Percentiles rank a stretch among this genome's conserved stretches.
These are phyloP conservation scores for Physcomitrellopsis africana DNA, from an alignment of 225 moss, liverwort and hornwort genomes.

Conservation along the genomic window DNA sequence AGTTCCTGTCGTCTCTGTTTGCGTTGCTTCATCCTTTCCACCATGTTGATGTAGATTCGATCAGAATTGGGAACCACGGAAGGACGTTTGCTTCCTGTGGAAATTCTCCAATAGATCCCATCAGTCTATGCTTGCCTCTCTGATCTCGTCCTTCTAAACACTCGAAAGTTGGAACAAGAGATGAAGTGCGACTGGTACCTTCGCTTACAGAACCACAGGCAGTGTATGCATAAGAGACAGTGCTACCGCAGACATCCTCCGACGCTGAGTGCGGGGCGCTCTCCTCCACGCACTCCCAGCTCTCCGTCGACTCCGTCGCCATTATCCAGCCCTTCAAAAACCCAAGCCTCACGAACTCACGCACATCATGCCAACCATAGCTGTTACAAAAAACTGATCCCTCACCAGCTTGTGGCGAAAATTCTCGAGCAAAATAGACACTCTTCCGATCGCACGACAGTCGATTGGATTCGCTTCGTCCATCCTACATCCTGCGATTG, in stretches of 20 bases:
- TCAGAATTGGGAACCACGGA: not conserved
- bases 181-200: conserved; percentile 25
- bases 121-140: not conserved
- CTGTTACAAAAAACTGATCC: too few species aligned
- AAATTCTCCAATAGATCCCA: not conserved
- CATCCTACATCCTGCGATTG: too few species aligned
- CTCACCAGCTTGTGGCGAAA: too few species aligned
- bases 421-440: too few species aligned
- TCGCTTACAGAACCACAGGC: conserved; percentile 11
- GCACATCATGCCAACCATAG: not conserved
- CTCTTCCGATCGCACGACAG: too few species aligned
- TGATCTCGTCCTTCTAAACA: not conserved
- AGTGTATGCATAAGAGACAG: conserved; percentile 19
- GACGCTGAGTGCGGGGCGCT: conserved; percentile 30
- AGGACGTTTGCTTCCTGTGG: conserved; percentile 30
- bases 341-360: not conserved
- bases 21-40: conserved; percentile 38
- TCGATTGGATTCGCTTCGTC: too few species aligned
- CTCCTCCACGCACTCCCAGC: conserved; percentile 34
- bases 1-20: conserved; percentile 48
- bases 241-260: conserved; percentile 25
- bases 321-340: conserved; percentile 1
- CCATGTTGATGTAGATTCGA: conserved; percentile 34
- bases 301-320: conserved; percentile 28
- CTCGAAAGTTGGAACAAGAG: not conserved